phyloP scores from a whole-genome alignment of 768 basidiomycete species.

The Boletus pseudo-olivaceus region DNA sequence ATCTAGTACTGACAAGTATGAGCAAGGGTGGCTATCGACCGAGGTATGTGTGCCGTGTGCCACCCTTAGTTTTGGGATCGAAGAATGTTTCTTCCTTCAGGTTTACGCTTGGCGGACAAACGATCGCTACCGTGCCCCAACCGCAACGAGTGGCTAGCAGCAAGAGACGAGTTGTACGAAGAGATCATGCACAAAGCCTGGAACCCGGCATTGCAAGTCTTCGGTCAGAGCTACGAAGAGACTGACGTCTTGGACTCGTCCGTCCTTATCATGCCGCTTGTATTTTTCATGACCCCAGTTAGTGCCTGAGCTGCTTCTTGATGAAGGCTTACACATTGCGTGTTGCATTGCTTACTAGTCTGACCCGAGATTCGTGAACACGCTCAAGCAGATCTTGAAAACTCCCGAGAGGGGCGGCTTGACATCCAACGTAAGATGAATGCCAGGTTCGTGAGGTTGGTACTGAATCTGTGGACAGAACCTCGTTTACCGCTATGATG shows the following conservation, averaged over 20 bases:
- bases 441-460: not conserved
- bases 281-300: conserved; percentile 86
- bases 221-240: conserved; percentile 91
- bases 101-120: conserved; percentile 90
- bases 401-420: conserved; percentile 89
- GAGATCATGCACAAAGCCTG: conserved; percentile 89
- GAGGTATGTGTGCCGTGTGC: conserved; percentile 45
- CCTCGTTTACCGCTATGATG: conserved; percentile 88
- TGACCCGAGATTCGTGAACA: conserved; percentile 86
- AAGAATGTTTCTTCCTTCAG: conserved; percentile 27
- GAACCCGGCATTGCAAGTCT: conserved; percentile 66
- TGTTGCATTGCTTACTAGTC: conserved; percentile 39
- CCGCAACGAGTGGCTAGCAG: conserved; percentile 64
- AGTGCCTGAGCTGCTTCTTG: conserved; percentile 23
- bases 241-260: conserved; percentile 79
- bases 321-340: not conserved
- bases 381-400: conserved; percentile 78
- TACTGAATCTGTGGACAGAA: conserved; percentile 43
- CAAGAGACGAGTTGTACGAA: conserved; percentile 85
- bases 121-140: conserved; percentile 85
- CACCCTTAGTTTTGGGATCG: not conserved
- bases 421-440: conserved; percentile 65
- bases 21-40: conserved; percentile 86
- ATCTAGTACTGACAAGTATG: not conserved
- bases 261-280: conserved; percentile 87